Base-by-base conservation (phyloP, 768 basidiomycete genomes). In the Psilocybe subaeruginosa region DNA sequence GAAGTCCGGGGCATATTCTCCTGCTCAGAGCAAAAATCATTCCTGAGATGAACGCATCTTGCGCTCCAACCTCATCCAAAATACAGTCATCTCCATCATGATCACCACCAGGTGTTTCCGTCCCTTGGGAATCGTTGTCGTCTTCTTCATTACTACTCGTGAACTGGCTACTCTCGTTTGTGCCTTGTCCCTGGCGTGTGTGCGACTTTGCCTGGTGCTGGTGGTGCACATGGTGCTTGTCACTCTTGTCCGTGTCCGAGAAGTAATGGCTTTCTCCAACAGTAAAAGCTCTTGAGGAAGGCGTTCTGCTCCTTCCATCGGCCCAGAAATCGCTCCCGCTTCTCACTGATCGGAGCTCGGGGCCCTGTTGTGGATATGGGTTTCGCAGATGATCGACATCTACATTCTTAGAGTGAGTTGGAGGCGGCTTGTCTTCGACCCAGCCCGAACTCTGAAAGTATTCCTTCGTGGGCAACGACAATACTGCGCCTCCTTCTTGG, bases 361-460 rank as follows among this genome's bases (percentile, higher is more conserved):
- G 66, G n/a, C 62, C 59, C 52, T 70, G 69, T 16, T 64, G 64
- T 54, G 68, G 61, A 46, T 63, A 66, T 27, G 63, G 62, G 57
- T 56, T 67, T 50, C 62, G 65, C 27, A 54, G 46, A 35, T 64
- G 59, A 41, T 59, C 54, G 57, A 61, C 58, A 41, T 67, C 48
- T 23, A 47, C 9, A 29, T 48, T 55, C 45, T n/a, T 48, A 23
- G 58, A 41, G 53, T 57, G 55, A 35, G 73, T 67, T 1, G 75
- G 59, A 5, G 70, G 66, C 17, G 70, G 74, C 33, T 68, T 74
- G 35, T 85, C 82, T 60, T 87, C 87, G 2, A 89, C 84, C 91
- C 92, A 94, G 1, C 89, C 87, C 0, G 91, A 92, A 65, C 87
- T 88, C 64, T 95, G 93, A 70, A 93, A 91, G 72, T 94, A 95